Base-by-base conservation (phyloP, 805 yeast genomes). In the Candida silvicultrix region DNA sequence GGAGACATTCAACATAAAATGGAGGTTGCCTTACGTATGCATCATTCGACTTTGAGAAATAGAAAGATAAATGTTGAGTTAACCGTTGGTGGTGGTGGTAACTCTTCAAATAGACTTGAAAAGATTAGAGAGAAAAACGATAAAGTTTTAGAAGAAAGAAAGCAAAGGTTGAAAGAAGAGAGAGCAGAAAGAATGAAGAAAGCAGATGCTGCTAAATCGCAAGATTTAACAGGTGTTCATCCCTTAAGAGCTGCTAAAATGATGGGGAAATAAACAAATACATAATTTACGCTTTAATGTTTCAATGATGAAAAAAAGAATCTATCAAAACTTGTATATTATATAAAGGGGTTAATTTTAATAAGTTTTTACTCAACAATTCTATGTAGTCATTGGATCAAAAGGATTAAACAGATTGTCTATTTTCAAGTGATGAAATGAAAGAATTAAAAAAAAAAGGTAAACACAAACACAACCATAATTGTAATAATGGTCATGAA, bases 11-110 rank as follows among this genome's bases (percentile, higher is more conserved):
- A 85, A 55, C 77, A 80, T 49, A 78, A 83, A 49, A 83, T 94
- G 82, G 96, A 89, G 57, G 73, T 78, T 40, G 97, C 97, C 0
- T 71, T 94, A 55, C 72, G 84, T 51, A 77, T 86, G 72, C 97
- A 94, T 64, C 96, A 88, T 65, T 74, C 92, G 4, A 57, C 70
- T 10, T 62, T 92, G 52, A 74, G 78, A 47, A 74, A 76, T 39
- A 75, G 97, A 54, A 88, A 83, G 63, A 90, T 94, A 59, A 94
- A 94, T 60, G 97, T 94, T 32, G 99, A 94, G 64, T 74, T 94
- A 56, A 94, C 98, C 2, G 99, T 89, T 43, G 99, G 99, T 46
- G 99, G 99, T 38, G 99, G 99, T 41, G 97, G 97, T 46, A 92
- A 92, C 63, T 81, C 95, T 10, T 69, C 75, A 48, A 73, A 69